Evolutionary conservation across 116 monocot species (phyloP).

Genomic region (Iris pallida): DNA sequence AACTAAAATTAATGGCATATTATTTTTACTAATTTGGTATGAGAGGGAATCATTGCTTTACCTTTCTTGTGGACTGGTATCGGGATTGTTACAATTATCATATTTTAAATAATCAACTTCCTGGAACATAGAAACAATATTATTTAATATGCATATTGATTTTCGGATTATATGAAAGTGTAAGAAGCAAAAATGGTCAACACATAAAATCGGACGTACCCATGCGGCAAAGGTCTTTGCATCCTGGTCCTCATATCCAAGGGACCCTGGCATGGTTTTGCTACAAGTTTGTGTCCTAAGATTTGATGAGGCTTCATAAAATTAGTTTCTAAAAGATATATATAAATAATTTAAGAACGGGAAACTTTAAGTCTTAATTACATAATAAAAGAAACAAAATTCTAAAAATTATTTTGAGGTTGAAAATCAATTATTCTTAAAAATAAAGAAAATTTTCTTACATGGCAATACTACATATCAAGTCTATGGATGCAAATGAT

Average conservation of each 20-base stretch:
- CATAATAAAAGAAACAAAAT: too few relatives aligned
- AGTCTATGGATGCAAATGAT: too few relatives aligned
- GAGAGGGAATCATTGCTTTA: constrained; percentile 5
- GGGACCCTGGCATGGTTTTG: constrained; percentile 41
- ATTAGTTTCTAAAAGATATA: not conserved
- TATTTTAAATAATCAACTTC: constrained; percentile 62
- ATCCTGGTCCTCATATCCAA: constrained; percentile 42
- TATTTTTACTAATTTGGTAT: constrained; percentile 35
- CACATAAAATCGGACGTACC: constrained; percentile 17
- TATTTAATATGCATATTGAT: not conserved
- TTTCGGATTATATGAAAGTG: not conserved
- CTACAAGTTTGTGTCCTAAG: constrained; percentile 37
- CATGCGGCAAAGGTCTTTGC: constrained; percentile 40
- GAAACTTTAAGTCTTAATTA: not conserved
- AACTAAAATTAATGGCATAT: too few relatives aligned
- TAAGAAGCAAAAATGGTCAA: not conserved
- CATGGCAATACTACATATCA: not conserved
- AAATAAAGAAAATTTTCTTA: not conserved
- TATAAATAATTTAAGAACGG: not conserved
- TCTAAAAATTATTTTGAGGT: not conserved
- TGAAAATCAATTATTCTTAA: not conserved
- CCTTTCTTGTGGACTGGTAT: constrained; percentile 28
- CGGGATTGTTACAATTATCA: constrained; percentile 47
- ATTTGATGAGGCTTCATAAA: not conserved
- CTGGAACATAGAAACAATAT: constrained; percentile 10